These are phyloP conservation scores for Brassica carinata DNA, from an alignment of 345 rosid genomes.

Conservation along the genomic window DNA sequence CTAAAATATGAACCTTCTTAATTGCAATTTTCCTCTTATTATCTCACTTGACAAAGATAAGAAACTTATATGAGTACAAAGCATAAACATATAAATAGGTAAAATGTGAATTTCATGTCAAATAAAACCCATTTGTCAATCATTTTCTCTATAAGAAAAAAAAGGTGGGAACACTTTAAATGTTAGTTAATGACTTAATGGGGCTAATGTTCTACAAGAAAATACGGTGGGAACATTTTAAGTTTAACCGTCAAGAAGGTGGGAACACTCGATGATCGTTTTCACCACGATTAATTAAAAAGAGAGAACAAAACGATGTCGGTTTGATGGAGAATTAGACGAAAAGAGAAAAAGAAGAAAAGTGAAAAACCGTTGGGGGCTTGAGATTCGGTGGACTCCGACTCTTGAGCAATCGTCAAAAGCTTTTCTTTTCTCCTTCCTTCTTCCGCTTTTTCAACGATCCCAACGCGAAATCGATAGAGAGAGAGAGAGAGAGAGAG, in stretches of 20 bases:
- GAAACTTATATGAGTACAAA: no score
- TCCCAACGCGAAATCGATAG: conserved; percentile 1
- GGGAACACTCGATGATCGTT: neutral
- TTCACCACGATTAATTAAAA: neutral
- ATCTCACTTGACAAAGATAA: no score
- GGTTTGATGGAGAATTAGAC: neutral
- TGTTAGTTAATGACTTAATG: no score
- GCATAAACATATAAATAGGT: no score
- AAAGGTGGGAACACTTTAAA: neutral
- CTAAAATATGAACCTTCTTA: no score
- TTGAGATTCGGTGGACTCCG: conserved; percentile 24
- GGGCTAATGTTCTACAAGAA: no score
- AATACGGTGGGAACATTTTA: neutral
- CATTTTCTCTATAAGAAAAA: neutral
- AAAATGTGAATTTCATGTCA: neutral
- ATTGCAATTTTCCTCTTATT: no score
- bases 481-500: neutral
- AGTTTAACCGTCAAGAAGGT: neutral
- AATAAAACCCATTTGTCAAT: neutral
- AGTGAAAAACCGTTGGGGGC: neutral
- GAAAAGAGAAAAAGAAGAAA: neutral
- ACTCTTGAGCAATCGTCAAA: conserved; percentile 19
- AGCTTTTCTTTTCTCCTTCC: conserved; percentile 2
- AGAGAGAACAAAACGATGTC: neutral
- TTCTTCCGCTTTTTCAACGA: conserved; percentile 9